Evolutionary conservation across 1,284 basidiomycete genomes (phyloP), one percentile per base, ranked within the genome.

Genomic region (Heterobasidion annosum): DNA sequence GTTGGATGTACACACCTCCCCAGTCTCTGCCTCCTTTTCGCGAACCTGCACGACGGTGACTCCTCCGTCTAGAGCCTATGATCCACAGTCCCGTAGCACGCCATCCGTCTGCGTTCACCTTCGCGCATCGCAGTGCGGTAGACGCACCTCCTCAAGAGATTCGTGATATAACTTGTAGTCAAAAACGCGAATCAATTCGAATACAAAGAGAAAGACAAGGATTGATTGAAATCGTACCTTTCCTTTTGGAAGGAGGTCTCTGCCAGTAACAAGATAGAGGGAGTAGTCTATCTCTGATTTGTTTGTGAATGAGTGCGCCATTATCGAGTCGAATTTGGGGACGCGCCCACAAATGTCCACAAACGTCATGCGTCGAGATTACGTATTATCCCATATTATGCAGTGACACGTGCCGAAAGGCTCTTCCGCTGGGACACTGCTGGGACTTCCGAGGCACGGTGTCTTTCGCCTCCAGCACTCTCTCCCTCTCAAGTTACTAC

Each of bases 21-120:
- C 77, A 0, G 91, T 93, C 58, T 93, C 91, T 0, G 78, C 69
- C 8, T 79, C 70, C 69, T 97, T 97, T 70, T 96, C 93, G 48
- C 93, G 77, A 12, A 96, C 77, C 68, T 98, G 95, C 0, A 97
- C 91, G 37, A 96, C 65, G 0, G 91, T 93, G 0, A 97, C 93
- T 12, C 93, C 90, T 25, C 93, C 93, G 64, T 83, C 72, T 8
- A 95, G 71, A 1, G 93, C 81, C 83, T 92, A 63, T 34, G 45
- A 54, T 42, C 5, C 9, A 9, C 59, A 19, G 19, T 10, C 15
- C 52, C 34, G 51, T 56, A 57, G 35, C 34, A 52, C 34, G 19
- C 2, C n/a, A 34, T 19, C 49, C 34, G 33, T 35, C 10, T 12
- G 32, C 25, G 12, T n/a, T 25, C 25, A 25, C 25, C 25, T 25